Evolutionary conservation across 2,329 filamentous ascomycete species (phyloP).

Genomic region (Laburnicola sp.): DNA sequence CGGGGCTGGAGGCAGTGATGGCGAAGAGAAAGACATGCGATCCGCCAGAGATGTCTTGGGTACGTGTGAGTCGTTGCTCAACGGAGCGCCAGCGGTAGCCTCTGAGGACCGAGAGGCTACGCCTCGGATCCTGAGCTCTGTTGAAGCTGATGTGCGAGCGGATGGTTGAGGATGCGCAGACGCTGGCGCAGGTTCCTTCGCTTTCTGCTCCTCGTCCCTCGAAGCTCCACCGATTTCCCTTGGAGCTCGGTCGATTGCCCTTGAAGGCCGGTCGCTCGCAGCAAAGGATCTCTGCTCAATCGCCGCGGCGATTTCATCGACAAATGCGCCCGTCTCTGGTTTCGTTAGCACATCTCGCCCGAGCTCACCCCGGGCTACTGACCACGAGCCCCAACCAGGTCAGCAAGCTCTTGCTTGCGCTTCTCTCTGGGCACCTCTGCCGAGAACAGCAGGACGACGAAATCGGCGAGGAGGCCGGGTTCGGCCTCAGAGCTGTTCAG

Average conservation of each 20-base stretch:
- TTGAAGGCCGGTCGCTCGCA: not conserved
- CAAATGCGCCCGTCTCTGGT: slow-evolving; percentile 63
- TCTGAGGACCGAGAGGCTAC: no score
- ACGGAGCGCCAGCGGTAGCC: no score
- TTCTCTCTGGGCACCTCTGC: slow-evolving; percentile 67
- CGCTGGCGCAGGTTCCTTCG: slow-evolving; percentile 20
- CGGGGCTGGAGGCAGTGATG: slow-evolving; percentile 14
- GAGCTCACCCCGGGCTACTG: slow-evolving; percentile 12
- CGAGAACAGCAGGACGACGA: slow-evolving; percentile 73
- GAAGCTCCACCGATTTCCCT: slow-evolving; percentile 33
- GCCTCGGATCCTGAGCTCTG: no score
- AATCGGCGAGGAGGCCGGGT: slow-evolving; percentile 79
- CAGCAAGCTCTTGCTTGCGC: slow-evolving; percentile 70
- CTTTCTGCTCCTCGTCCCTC: no score
- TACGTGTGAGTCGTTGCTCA: no score
- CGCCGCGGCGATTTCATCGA: slow-evolving; percentile 70
- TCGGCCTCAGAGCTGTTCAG: slow-evolving; percentile 71
- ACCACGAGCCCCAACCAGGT: slow-evolving; percentile 72
- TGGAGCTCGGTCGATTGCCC: not conserved
- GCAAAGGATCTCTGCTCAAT: slow-evolving; percentile 58
- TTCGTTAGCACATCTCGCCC: slow-evolving; percentile 11
- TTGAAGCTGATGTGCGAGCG: no score
- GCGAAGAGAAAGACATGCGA: no score
- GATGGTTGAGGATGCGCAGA: no score
- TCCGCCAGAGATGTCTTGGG: no score